phyloP scores from a whole-genome alignment of 2,329 filamentous ascomycete species.

The Colletotrichum simmondsii region DNA sequence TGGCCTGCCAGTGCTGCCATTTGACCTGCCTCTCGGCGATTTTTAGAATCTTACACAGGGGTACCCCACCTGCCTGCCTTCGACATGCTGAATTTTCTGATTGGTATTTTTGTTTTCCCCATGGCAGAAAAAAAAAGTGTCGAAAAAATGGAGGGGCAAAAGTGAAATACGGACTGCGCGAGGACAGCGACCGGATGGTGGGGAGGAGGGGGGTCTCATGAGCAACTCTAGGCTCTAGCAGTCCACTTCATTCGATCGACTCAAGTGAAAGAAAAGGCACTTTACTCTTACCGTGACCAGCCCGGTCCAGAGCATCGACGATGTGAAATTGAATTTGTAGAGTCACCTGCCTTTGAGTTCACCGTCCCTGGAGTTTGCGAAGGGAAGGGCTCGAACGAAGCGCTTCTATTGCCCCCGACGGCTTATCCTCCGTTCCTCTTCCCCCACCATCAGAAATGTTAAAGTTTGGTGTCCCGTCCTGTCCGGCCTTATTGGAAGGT shows the following conservation, averaged over 20 bases:
- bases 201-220: background rate
- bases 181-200: background rate
- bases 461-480: slow-evolving; percentile 2
- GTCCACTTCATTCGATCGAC: background rate
- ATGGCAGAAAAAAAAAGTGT: background rate
- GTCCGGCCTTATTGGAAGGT: slow-evolving; percentile 17
- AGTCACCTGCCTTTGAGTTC: slow-evolving; percentile 33
- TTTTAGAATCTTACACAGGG: slow-evolving; percentile 29
- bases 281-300: background rate
- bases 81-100: slow-evolving; percentile 22
- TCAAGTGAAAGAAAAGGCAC: background rate
- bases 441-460: background rate
- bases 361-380: slow-evolving; percentile 21
- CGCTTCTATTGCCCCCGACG: background rate
- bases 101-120: background rate
- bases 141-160: slow-evolving; percentile 4
- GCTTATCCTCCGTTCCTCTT: background rate
- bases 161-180: background rate
- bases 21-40: slow-evolving; percentile 28
- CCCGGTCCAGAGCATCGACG: background rate
- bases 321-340: slow-evolving; percentile 9
- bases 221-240: background rate
- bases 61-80: slow-evolving; percentile 19
- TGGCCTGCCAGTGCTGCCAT: background rate
- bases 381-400: slow-evolving; percentile 8